Conservation (phyloP, 1,139 yeast species). For the Yamadazyma dushanensis region DNA sequence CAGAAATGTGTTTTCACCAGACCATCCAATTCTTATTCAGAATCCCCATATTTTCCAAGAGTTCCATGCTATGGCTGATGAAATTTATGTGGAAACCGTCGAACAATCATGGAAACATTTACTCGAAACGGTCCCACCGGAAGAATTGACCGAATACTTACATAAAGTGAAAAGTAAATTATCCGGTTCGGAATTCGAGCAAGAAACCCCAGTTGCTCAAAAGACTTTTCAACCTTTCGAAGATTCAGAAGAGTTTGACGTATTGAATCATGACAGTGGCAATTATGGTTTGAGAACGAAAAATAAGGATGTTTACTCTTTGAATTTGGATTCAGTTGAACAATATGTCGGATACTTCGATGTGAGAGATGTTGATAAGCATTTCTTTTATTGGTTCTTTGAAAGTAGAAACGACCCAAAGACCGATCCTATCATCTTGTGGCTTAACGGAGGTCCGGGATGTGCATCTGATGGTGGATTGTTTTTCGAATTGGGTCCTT, state of each 20-base stretch:
- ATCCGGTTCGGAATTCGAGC: no score
- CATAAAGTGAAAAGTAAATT: no score
- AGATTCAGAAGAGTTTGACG: constrained; percentile 5
- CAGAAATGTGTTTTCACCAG: constrained; percentile 6
- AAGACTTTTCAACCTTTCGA: not conserved
- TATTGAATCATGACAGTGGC: constrained; percentile 5
- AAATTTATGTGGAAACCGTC: not conserved
- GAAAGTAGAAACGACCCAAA: constrained; percentile 84
- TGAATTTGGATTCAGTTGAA: constrained; percentile 50
- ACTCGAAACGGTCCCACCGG: constrained; percentile 1
- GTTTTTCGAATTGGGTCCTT: constrained; percentile 83
- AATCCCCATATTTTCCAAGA: constrained; percentile 9
- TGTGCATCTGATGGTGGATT: constrained; percentile 68
- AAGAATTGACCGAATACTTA: not conserved
- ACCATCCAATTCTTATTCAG: constrained; percentile 9
- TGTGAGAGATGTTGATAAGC: constrained; percentile 52
- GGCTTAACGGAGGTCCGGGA: constrained; percentile 38
- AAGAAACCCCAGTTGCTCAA: not conserved
- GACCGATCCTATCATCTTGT: constrained; percentile 75
- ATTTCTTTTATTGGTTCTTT: constrained; percentile 81
- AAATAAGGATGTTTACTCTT: constrained; percentile 10
- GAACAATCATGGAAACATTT: constrained; percentile 7
- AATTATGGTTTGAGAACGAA: constrained; percentile 12
- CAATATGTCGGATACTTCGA: constrained; percentile 65
- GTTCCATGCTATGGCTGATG: constrained; percentile 1